Evolutionary conservation across 768 basidiomycete species (phyloP).

Genomic region (Lactarius tabidus): DNA sequence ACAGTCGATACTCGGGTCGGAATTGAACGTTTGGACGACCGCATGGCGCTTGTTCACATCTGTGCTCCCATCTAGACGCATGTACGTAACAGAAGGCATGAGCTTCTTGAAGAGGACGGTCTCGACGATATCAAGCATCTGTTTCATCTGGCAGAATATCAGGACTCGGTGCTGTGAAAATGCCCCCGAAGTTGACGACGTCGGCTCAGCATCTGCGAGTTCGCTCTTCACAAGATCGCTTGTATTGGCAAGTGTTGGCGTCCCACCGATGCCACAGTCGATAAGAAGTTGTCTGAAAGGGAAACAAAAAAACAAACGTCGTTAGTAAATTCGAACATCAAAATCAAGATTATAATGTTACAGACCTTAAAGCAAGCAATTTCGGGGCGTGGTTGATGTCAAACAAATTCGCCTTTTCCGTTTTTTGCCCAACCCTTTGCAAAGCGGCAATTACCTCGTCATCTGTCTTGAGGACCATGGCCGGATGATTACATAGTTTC

Average conservation of each 20-base stretch:
- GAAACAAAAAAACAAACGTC: constrained; percentile 7
- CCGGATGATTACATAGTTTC: constrained; percentile 97
- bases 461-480: constrained; percentile 75
- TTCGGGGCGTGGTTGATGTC: constrained; percentile 95
- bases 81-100: constrained; percentile 97
- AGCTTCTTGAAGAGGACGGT: constrained; percentile 83
- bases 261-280: constrained; percentile 87
- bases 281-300: constrained; percentile 75
- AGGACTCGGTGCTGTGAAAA: constrained; percentile 97
- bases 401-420: constrained; percentile 43
- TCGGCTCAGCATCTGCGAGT: constrained; percentile 54
- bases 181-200: constrained; percentile 38
- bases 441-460: constrained; percentile 57
- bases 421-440: constrained; percentile 46
- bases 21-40: constrained; percentile 96
- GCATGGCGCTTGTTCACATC: constrained; percentile 94
- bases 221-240: constrained; percentile 66
- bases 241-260: constrained; percentile 35
- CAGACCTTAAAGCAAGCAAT: constrained; percentile 82
- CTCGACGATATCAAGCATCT: constrained; percentile 98
- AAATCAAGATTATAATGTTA: constrained; percentile 4
- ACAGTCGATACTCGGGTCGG: constrained; percentile 96
- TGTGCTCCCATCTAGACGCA: constrained; percentile 93
- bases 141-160: constrained; percentile 99
- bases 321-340: background rate